phyloP scores from a whole-genome alignment of 2,329 filamentous ascomycete species.

The Intubia oerlemansii region DNA sequence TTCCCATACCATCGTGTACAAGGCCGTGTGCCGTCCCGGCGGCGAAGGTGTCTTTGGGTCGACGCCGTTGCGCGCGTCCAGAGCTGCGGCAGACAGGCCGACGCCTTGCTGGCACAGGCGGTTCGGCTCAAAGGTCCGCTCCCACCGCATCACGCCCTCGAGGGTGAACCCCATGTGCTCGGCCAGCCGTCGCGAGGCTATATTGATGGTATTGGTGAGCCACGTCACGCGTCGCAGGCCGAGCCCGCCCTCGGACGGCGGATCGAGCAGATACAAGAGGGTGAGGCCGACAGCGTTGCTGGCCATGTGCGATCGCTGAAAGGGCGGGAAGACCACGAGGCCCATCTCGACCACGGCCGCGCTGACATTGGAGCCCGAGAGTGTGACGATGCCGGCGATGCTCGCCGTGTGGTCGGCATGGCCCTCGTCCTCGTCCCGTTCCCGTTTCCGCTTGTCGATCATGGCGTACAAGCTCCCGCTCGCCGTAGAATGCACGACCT shows the following conservation, averaged over 20 bases:
- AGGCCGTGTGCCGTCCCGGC: too few species aligned
- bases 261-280: constrained; percentile 2
- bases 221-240: constrained; percentile 3
- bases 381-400: too few species aligned
- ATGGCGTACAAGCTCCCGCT: too few species aligned
- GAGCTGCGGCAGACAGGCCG: neutral
- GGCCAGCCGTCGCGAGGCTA: neutral
- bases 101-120: neutral
- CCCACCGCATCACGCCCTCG: constrained; percentile 2
- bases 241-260: neutral
- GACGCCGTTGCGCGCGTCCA: constrained; percentile 1
- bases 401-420: too few species aligned
- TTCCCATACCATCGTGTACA: too few species aligned
- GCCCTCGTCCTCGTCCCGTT: too few species aligned
- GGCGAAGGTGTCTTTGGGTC: too few species aligned
- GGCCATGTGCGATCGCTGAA: constrained; percentile 3
- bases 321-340: constrained; percentile 2
- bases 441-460: too few species aligned
- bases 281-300: constrained; percentile 2
- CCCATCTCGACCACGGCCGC: too few species aligned
- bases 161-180: constrained; percentile 2
- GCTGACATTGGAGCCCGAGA: too few species aligned
- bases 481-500: too few species aligned
- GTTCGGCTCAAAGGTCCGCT: neutral
- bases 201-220: constrained; percentile 1